A percentile compares a stretch with the other conserved stretches of the same genome.
Evolutionary conservation across 305 asterid species (phyloP).

Genomic region (Solanum hybrid): DNA sequence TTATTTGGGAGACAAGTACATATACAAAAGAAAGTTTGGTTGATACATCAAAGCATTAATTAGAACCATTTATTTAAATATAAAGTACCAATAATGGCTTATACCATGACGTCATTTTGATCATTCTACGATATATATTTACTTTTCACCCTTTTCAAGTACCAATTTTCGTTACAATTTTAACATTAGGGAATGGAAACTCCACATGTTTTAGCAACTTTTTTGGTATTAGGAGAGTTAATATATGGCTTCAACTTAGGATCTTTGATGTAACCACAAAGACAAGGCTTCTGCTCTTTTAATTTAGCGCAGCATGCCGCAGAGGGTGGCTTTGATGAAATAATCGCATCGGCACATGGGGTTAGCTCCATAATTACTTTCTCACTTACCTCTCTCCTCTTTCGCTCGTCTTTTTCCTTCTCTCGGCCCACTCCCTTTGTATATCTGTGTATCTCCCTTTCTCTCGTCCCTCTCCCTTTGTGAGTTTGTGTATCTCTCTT

Average conservation of each 20-base stretch:
- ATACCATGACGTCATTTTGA: neutral
- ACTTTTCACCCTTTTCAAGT: neutral
- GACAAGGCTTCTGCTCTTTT: conserved; percentile 17
- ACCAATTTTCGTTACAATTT: neutral
- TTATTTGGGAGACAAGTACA: neutral
- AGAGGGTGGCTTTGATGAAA: conserved; percentile 12
- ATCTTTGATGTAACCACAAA: conserved; percentile 15
- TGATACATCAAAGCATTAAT: neutral
- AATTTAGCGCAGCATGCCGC: conserved; percentile 23
- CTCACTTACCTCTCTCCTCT: neutral
- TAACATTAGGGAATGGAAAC: conserved; percentile 14
- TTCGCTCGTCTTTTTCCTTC: neutral
- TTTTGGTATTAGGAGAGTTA: conserved; percentile 5
- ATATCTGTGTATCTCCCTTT: neutral
- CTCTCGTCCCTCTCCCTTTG: neutral
- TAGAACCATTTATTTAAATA: neutral
- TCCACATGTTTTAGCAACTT: conserved; percentile 13
- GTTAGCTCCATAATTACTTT: conserved; percentile 5
- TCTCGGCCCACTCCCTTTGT: too few relatives aligned
- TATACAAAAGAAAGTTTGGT: neutral
- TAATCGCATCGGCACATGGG: conserved; percentile 31
- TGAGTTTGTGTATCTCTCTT: neutral
- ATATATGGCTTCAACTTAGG: neutral
- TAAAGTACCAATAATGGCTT: conserved; percentile 1
- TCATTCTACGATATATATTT: neutral